Percentiles rank a stretch among this genome's conserved stretches.
phyloP scores from a whole-genome alignment of 2,329 filamentous ascomycete genomes.

The Didymella arachidicola region DNA sequence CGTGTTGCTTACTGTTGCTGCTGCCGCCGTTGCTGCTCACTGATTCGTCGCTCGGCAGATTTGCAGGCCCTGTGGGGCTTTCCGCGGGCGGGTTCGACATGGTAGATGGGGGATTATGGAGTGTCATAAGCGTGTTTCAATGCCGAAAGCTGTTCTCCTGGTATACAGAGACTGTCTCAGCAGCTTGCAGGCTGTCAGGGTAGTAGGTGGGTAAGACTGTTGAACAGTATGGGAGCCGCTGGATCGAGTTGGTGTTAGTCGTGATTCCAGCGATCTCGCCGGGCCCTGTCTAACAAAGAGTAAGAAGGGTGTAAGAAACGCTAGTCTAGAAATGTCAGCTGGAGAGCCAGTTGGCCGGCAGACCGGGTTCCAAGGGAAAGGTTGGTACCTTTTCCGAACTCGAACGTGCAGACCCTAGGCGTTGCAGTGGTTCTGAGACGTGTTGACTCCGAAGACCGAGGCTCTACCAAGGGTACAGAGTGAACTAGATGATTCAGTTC shows the following conservation, averaged over 20 bases:
- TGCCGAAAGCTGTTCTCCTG: neutral
- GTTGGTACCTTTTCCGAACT: conserved; percentile 27
- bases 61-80: conserved; percentile 39
- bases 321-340: conserved; percentile 17
- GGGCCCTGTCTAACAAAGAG: conserved; percentile 20
- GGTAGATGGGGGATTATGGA: neutral
- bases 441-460: conserved; percentile 14
- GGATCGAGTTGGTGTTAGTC: conserved; percentile 24
- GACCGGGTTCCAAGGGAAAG: neutral
- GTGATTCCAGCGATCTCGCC: conserved; percentile 26
- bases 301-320: neutral
- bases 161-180: neutral
- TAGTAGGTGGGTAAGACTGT: conserved; percentile 3
- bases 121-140: neutral
- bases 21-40: conserved; percentile 36
- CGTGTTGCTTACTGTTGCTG: conserved; percentile 43
- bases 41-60: conserved; percentile 41
- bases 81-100: conserved; percentile 17
- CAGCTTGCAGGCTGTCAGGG: neutral
- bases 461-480: conserved; percentile 5
- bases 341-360: neutral
- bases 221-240: conserved; percentile 3
- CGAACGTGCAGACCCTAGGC: conserved; percentile 1
- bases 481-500: neutral
- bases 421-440: conserved; percentile 7